Base-by-base conservation (phyloP, 345 rosid species). In the Euphorbia peplus region DNA sequence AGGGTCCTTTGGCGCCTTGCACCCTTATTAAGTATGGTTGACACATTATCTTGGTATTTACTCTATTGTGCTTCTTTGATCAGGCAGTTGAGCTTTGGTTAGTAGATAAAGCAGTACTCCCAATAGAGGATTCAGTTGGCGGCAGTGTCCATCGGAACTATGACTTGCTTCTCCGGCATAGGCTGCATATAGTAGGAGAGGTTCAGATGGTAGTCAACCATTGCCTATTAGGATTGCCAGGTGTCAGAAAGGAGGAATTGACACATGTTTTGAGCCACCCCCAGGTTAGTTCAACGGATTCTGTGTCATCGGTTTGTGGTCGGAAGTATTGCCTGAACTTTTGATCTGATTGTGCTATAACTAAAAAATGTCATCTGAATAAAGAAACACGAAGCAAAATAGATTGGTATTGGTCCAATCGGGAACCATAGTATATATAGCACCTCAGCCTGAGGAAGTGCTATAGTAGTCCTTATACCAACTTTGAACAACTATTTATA, bases 1-100 rank as follows among this genome's bases (percentile, higher is more conserved):
- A n/a, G n/a, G n/a, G n/a, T n/a, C n/a, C n/a, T n/a, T n/a, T n/a
- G n/a, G 37, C 6, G 37, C 37, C 6, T 32, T 32, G 37, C 37
- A 6, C 37, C 6, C 6, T 32, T 32, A 32, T 2, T 32, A 32
- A 32, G 4, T 32, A 32, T 32, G 37, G 6, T 32, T 32, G 37
- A 32, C 37, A 32, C 6, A 32, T 32, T 51, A 54, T 28, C 29
- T 5, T 73, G n/a, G 47, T 30, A 12, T 1, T 65, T 58, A 32
- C 66, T 29, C 12, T 69, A 24, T 12, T 68, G 32, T 58, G 14
- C 59, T 56, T 70, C 22, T 32, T 53, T 82, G 64, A 70, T 63
- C 83, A 95, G 98, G 98, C 99, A 60, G 99, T 91, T 80, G 99
- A 91, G 73, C 83, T 85, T 51, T 91, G 97, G 93, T 76, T 91